Base-by-base conservation (phyloP, 139 green algal genomes). In the Chlorella sp. region DNA sequence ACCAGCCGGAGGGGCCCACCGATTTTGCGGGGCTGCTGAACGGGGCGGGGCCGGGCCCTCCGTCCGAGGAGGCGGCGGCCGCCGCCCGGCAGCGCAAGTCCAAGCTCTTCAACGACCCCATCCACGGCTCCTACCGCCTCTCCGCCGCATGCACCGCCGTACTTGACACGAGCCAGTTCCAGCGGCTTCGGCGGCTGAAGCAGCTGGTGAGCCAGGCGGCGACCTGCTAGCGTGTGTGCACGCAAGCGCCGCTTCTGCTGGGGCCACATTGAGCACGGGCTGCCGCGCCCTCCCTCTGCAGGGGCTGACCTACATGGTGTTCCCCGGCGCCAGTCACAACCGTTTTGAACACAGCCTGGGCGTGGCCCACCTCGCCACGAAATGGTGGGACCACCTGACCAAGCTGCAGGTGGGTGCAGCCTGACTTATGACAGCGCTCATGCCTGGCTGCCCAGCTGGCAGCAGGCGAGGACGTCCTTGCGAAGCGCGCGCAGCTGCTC, bases 271-370 rank as follows among this genome's bases (percentile, higher is more conserved):
- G n/a, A n/a, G n/a, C n/a, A n/a, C n/a, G n/a, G n/a, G n/a, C n/a
- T n/a, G n/a, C 40, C 21, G 12, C 23, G 3, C 27, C 40, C 63
- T 25, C n/a, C 23, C 27, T n/a, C 42, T 56, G 65, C 65, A 72
- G 65, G n/a, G n/a, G n/a, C n/a, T n/a, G n/a, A n/a, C n/a, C n/a
- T n/a, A n/a, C n/a, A n/a, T 84, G 77, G 74, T 97, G 12, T 97
- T 92, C 77, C 90, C 87, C 0, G 82, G 82, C n/a, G 94, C 94
- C 14, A 82, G 72, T n/a, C 94, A 98, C 83, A 92, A 83, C 67
- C 88, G 94, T 56, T 89, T 87, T 72, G 90, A 97, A 80, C 94
- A 98, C 85, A 93, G 81, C 23, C 71, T 98, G 29, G 94, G 94
- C 8, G 88, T 93, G 1, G 87, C 81, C 1, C 80, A 93, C 73